Evolutionary conservation across 345 rosid genomes (phyloP).

Genomic region (Gossypium longicalyx): DNA sequence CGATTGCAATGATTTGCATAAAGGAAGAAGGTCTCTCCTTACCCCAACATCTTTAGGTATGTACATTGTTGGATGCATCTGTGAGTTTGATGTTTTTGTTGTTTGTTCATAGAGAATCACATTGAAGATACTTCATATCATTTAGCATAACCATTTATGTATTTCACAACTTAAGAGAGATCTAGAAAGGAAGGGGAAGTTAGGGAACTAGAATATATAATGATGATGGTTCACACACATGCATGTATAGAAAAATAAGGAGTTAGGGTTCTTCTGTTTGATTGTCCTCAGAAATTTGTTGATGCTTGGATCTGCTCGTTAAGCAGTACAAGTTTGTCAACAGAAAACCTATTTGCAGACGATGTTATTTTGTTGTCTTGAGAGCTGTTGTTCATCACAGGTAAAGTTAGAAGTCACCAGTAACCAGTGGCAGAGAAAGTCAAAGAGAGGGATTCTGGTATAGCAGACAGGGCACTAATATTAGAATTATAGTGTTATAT

Average conservation of each 20-base stretch:
- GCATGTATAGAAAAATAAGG: background rate
- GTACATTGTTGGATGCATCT: background rate
- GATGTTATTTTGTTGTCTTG: conserved; percentile 1
- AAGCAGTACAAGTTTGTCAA: background rate
- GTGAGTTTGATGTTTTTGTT: background rate
- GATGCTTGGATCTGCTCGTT: conserved; percentile 5
- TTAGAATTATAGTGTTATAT: background rate
- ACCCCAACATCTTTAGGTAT: background rate
- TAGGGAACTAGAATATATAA: background rate
- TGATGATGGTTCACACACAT: background rate
- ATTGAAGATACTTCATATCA: background rate
- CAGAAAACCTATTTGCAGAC: background rate
- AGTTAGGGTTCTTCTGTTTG: conserved; percentile 1
- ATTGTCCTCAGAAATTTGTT: background rate
- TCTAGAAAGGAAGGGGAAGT: background rate
- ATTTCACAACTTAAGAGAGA: background rate
- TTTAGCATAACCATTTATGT: background rate
- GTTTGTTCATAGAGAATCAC: background rate
- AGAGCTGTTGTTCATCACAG: background rate
- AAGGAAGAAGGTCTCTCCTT: background rate
- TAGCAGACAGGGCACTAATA: background rate
- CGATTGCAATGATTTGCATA: background rate
- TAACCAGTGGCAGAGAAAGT: conserved; percentile 1
- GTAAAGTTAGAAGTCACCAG: background rate
- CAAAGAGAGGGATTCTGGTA: background rate